Base-by-base conservation (phyloP, 768 basidiomycete genomes). In the Daedaleopsis nitida region DNA sequence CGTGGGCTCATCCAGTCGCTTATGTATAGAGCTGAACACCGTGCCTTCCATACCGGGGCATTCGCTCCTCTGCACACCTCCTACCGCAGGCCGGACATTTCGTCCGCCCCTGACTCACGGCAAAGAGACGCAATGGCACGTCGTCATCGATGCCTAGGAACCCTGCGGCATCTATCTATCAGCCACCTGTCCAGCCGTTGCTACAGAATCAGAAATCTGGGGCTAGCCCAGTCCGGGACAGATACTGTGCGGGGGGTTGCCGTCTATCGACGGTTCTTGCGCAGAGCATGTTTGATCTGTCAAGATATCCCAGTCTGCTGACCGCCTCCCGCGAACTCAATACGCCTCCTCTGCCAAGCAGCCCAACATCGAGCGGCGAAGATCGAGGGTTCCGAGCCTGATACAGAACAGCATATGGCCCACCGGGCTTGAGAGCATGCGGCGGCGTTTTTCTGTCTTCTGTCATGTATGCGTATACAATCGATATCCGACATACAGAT, bases 161-260 rank as follows among this genome's bases (percentile, higher is more conserved):
- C 47, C 47, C 21, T 24, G 47, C 45, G 13, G 47, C 23, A 49
- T 57, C 60, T 27, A 57, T 57, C 55, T 43, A 57, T 62, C 60
- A 62, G 32, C 42, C 19, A 52, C n/a, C 60, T 62, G 60, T 57
- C 59, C n/a, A 12, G 55, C 39, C 4, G 60, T 57, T 38, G 60
- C 60, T 49, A 62, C 55, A 52, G 55, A 44, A 57, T 62, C 60
- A 62, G 27, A 52, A 62, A 27, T 42, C 57, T 51, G 55, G 60
- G 34, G 43, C 60, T 34, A 39, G 23, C 60, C 60, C 60, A 51
- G 51, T 50, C 32, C 17, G 44, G 47, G n/a, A 24, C 16, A 35
- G 17, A 17, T 42, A 43, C 60, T 56, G 54, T 62, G 60, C 60
- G 19, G 55, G 60, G 44, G 17, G 21, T 48, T 62, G 60, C 60